Base-by-base conservation (phyloP, 169 alveolate genomes). In the Plasmodium inui region DNA sequence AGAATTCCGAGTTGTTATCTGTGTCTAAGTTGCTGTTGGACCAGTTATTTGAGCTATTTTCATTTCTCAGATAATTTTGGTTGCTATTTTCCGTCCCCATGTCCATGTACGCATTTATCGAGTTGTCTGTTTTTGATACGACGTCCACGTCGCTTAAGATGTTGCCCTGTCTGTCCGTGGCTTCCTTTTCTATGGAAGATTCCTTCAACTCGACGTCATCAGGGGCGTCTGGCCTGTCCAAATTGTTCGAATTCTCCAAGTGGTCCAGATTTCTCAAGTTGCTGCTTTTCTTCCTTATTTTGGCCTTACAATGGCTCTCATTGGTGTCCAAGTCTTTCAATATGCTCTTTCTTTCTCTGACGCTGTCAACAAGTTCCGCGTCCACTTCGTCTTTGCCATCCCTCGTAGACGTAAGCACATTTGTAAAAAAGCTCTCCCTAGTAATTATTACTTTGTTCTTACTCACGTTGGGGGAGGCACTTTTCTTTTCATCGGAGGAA, bases 391-490 rank as follows among this genome's bases (percentile, higher is more conserved):
- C 9, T 3, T 76, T 86, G 3, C 41, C 50, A 26, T 32, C 81
- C 26, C 70, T 72, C 57, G 22, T 71, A 72, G 30, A 14, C 7
- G 80, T 55, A 39, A 86, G 81, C 71, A 53, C 34, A 74, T 86
- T 86, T 79, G 30, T 26, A 39, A 86, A 19, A 86, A 86, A 86
- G 46, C 88, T 76, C 44, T 86, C 76, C 81, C 70, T 76, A 76
- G 34, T 32, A 78, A 76, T 14, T 53, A 86, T 76, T 30, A 37
- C 26, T 55, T 41, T 86, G 70, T 74, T 74, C 22, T 39, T 84
- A 39, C 53, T 72, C 44, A 39, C 37, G 26, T 32, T 28, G 34
- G 74, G 19, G 19, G 61, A 50, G 7, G 19, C 78, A 22, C 5
- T 44, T 28, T 71, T 72, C 55, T 71, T 71, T 3, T 72, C 84